Base-by-base conservation (phyloP, 2,329 filamentous ascomycete genomes). In the Claviceps humidiphila region DNA sequence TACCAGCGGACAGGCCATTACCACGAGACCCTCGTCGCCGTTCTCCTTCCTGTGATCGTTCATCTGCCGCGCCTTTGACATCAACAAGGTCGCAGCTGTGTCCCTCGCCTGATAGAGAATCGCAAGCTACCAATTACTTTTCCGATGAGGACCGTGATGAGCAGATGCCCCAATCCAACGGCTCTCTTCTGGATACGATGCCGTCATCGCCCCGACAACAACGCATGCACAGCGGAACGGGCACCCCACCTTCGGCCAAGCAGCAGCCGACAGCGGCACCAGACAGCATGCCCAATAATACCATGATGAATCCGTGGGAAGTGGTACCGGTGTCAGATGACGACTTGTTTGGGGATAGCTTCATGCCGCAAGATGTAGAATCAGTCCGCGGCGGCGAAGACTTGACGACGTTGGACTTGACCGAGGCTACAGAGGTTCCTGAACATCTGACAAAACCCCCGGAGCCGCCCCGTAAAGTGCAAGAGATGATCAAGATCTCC, bases 401-500 rank as follows among this genome's bases (percentile, higher is more conserved):
- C 45, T 55, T 61, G n/a, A 53, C 61, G 7, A 67, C 64, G 1
- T 65, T 69, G 51, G 67, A 68, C 51, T 50, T 68, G 43, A 68
- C 66, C 2, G 70, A 72, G 54, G 65, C 67, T 5, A 71, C 70
- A 11, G 70, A 72, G 40, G 65, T 74, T 2, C 72, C 72, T 0
- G 63, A 68, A 11, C 66, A 74, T 47, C 62, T 73, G n/a, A 64
- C 67, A 54, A 68, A 70, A 55, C 70, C 44, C 2, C n/a, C 70
- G 11, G 20, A 42, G 7, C 11, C 8, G 13, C 44, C 49, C 16
- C 9, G 30, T 11, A 68, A 73, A 51, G 68, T 70, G 49, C 74
- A 77, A 49, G 76, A 74, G 11, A 71, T 66, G 49, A 63, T 72
- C 60, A 80, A 77, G 62, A 64, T 85, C 16, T 69, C 72, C 45